phyloP scores from a whole-genome alignment of 2,329 filamentous ascomycete genomes.

The Dactylellina cionopaga region DNA sequence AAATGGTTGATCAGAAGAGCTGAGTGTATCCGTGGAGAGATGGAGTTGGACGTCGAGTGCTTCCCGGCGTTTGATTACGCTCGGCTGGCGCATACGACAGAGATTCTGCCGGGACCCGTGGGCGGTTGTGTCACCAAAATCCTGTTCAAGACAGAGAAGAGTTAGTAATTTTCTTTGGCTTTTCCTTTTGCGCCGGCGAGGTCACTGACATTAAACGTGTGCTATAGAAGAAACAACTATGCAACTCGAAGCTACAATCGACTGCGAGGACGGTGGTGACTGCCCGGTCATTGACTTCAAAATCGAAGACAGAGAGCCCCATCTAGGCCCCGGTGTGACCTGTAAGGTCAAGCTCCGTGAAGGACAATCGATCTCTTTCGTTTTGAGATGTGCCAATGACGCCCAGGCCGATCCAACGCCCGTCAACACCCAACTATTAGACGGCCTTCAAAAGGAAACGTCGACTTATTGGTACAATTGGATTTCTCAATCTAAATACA shows the following conservation, averaged over 20 bases:
- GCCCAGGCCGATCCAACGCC: conserved; percentile 68
- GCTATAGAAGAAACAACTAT: conserved; percentile 64
- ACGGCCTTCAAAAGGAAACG: conserved; percentile 74
- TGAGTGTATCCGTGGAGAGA: conserved; percentile 75
- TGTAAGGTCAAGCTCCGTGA: conserved; percentile 71
- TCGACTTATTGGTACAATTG: conserved; percentile 78
- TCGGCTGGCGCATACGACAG: conserved; percentile 70
- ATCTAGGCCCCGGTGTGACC: conserved; percentile 72
- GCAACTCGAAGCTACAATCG: conserved; percentile 74
- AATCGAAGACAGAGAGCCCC: conserved; percentile 65
- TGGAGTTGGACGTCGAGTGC: conserved; percentile 74
- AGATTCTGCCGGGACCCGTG: conserved; percentile 63
- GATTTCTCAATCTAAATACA: conserved; percentile 76
- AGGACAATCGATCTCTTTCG: conserved; percentile 75
- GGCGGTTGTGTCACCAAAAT: conserved; percentile 39
- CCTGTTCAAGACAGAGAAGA: conserved; percentile 41
- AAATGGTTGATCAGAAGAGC: conserved; percentile 76
- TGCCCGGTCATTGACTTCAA: conserved; percentile 69
- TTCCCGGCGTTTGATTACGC: conserved; percentile 80
- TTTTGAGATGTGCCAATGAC: conserved; percentile 67
- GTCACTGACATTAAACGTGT: background rate
- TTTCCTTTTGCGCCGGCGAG: background rate
- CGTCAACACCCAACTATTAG: conserved; percentile 70
- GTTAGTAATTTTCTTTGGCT: background rate
- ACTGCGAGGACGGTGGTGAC: conserved; percentile 67